Evolutionary conservation across 2,329 filamentous ascomycete species (phyloP).

Genomic region (Ophiocordyceps robertsii): DNA sequence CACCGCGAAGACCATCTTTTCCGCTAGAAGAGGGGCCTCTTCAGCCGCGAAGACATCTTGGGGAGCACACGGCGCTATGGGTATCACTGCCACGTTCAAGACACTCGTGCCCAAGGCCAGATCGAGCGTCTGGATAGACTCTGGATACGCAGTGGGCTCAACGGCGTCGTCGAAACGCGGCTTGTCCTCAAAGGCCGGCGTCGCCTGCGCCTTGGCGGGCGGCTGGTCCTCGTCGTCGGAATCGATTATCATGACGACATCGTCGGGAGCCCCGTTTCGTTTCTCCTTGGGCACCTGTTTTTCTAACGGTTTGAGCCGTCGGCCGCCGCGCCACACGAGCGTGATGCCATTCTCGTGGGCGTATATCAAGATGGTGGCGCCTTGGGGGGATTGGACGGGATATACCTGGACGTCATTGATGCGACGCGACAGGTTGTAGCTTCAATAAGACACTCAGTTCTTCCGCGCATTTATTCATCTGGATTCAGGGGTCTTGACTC

Average conservation of each 20-base stretch:
- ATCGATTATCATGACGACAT: slow-evolving; percentile 49
- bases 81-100: slow-evolving; percentile 40
- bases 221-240: slow-evolving; percentile 47
- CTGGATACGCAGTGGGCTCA: slow-evolving; percentile 36
- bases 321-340: slow-evolving; percentile 49
- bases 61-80: slow-evolving; percentile 32
- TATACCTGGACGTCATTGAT: slow-evolving; percentile 48
- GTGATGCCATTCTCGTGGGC: slow-evolving; percentile 50
- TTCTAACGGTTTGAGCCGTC: slow-evolving; percentile 36
- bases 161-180: slow-evolving; percentile 43
- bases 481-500: slow-evolving; percentile 6
- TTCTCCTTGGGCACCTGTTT: slow-evolving; percentile 26
- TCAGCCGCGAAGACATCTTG: slow-evolving; percentile 31
- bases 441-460: slow-evolving; percentile 14
- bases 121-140: slow-evolving; percentile 46
- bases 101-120: slow-evolving; percentile 44
- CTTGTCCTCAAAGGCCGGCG: slow-evolving; percentile 32
- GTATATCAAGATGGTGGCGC: slow-evolving; percentile 48
- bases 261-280: slow-evolving; percentile 36
- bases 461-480: neutral
- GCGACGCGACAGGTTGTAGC: slow-evolving; percentile 45
- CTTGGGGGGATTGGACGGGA: slow-evolving; percentile 47
- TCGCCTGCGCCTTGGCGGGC: slow-evolving; percentile 17
- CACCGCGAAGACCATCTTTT: slow-evolving; percentile 47
- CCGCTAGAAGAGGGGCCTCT: slow-evolving; percentile 33